A percentile compares a stretch with the other conserved stretches of the same genome.
Evolutionary conservation across 345 rosid genomes (phyloP).

Genomic region (Lepidium sativum): DNA sequence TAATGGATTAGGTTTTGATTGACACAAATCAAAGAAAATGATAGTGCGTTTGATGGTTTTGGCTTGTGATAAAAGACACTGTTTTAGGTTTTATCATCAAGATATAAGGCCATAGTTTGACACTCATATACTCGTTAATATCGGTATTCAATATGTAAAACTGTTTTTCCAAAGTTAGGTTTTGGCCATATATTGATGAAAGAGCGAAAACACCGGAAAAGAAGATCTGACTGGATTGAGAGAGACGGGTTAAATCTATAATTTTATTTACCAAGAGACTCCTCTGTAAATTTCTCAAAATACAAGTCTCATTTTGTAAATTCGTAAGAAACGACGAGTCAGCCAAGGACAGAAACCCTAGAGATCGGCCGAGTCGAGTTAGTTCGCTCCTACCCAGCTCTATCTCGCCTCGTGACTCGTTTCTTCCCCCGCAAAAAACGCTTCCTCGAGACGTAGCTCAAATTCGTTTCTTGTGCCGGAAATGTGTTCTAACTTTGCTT

Average conservation of each 20-base stretch:
- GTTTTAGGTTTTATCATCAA: neutral
- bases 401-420: constrained; percentile 33
- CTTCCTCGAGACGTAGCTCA: constrained; percentile 7
- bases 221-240: neutral
- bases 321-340: constrained; percentile 17
- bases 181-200: constrained; percentile 8
- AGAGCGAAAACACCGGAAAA: neutral
- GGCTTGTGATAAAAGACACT: neutral
- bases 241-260: neutral
- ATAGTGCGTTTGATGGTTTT: neutral
- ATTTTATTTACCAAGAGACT: neutral
- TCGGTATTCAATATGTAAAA: no score
- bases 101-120: neutral
- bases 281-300: neutral
- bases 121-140: no score
- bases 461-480: neutral
- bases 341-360: constrained; percentile 27
- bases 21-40: neutral
- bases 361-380: constrained; percentile 34
- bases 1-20: neutral
- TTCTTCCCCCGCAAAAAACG: neutral
- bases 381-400: constrained; percentile 22
- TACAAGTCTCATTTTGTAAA: constrained; percentile 4
- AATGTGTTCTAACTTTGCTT: constrained; percentile 4
- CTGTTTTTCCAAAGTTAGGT: neutral